phyloP scores from a whole-genome alignment of 1,284 basidiomycete species.

The Leccinum solheimii region DNA sequence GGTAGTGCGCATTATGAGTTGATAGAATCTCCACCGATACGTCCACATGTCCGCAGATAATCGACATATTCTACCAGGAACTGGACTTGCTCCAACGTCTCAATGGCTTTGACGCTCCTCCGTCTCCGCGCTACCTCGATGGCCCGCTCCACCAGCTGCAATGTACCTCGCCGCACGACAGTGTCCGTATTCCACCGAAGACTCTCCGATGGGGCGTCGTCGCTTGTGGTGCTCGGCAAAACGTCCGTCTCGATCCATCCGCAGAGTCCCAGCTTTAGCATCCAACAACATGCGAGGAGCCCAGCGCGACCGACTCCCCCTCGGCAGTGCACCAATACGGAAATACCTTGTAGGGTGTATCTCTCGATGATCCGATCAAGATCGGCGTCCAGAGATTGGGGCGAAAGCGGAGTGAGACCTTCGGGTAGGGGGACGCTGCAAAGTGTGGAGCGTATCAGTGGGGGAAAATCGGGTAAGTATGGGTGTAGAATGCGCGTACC shows the following conservation, averaged over 20 bases:
- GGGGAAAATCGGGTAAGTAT: too few species aligned
- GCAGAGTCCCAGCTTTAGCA: constrained; percentile 87
- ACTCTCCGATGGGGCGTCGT: not conserved
- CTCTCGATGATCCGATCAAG: constrained; percentile 68
- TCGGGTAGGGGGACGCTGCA: constrained; percentile 86
- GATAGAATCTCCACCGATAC: not conserved
- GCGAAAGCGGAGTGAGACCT: constrained; percentile 78
- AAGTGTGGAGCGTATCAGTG: constrained; percentile 4
- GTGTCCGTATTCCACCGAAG: constrained; percentile 22
- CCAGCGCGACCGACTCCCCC: constrained; percentile 96
- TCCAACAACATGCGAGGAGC: constrained; percentile 90
- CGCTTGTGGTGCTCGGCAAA: not conserved
- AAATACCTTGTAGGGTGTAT: constrained; percentile 76
- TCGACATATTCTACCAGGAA: constrained; percentile 83
- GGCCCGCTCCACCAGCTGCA: constrained; percentile 71
- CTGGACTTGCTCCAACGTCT: constrained; percentile 88
- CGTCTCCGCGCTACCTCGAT: constrained; percentile 74
- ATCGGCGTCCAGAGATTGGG: constrained; percentile 65
- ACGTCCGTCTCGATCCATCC: constrained; percentile 54
- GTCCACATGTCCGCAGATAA: constrained; percentile 47
- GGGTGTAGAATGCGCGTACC: constrained; percentile 33
- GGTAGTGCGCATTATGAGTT: not conserved
- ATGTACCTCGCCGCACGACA: constrained; percentile 44
- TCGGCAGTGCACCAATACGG: constrained; percentile 88
- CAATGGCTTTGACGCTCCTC: constrained; percentile 83